Evolutionary conservation across 1,284 basidiomycete genomes (phyloP), one percentile per base, ranked within the genome.

Genomic region (Cerrena zonata): DNA sequence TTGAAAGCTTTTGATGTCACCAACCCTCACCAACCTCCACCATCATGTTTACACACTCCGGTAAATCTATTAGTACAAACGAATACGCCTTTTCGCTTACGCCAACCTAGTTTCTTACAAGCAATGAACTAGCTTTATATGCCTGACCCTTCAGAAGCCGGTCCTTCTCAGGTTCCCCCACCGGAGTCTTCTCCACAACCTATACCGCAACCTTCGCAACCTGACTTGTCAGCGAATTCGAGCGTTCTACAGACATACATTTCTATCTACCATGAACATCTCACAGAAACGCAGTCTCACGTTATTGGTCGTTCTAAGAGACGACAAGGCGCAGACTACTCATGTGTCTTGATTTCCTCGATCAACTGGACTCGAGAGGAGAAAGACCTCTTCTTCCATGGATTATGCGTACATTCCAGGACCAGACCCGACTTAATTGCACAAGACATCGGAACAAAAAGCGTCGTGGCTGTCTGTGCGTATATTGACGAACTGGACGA

Each of bases 381-480:
- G 61, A 87, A 87, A 58, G 70, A 78, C 12, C 56, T 62, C 0
- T 90, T 93, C 67, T 92, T 91, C 60, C 83, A 79, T 58, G 78
- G 75, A 0, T 65, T 90, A 13, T 62, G 72, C 13, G 63, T 79
- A 0, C 73, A 85, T 63, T 89, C 86, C n/a, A 76, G 84, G 21
- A 68, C 81, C 18, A 71, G 85, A 19, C 82, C 86, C 1, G 88
- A 91, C 62, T 71, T 89, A 42, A 84, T 90, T 49, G 79, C 86
- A 0, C 69, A 67, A n/a, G 75, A 77, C 47, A 68, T 89, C 30
- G 68, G 68, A 50, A 79, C 78, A n/a, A 89, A 88, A 66, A 76
- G 71, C 12, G 65, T 77, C 2, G 60, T 73, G 13, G 82, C 89
- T 48, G 82, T 89, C 23, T 77, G 73, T 46, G 63, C 74, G 3